Evolutionary conservation across 2,329 filamentous ascomycete genomes (phyloP), one percentile per base, ranked within the genome.

Genomic region (Elsinoe fawcettii): DNA sequence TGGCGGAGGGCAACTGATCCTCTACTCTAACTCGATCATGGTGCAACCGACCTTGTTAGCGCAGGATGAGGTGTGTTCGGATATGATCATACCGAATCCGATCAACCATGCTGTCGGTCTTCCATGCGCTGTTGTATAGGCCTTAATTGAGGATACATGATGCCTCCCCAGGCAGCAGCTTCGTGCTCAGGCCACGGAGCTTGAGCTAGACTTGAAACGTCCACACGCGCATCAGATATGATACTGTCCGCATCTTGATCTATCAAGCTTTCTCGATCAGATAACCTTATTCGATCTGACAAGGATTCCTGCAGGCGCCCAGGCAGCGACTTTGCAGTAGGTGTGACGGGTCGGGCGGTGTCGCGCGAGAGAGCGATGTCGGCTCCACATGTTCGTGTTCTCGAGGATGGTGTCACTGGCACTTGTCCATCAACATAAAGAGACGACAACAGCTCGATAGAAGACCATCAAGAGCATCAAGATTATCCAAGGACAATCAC

Each of bases 321-420:
- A 43, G 4, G 37, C 6, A 43, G 37, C 37, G 18, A 43, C 14
- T 6, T 3, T 4, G 6, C 18, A 20, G 8, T 43, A 8, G 37
- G n/a, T 18, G n/a, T 12, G n/a, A 41, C 5, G 41, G 18, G 16
- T 12, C 12, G 34, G 11, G 4, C 6, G 34, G 34, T 37, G 34
- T 5, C 34, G 14, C 44, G 49, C 34, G 30, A 27, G 18, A 4
- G 18, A 22, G 49, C 49, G 49, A 36, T 37, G 32, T 53, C 49
- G 49, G 49, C 49, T 53, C 49, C 49, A 53, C 49, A 20, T 53
- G 12, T 37, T 30, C 11, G 18, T 20, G 49, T 30, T 12, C 34
- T 37, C 34, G 5, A 37, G 3, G 23, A 49, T 49, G 44, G 27
- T 49, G 44, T 49, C 23, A 49, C 44, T 23, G 41, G 23, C 2